phyloP scores from a whole-genome alignment of 139 green algal species.

The Pleodorina starrii region DNA sequence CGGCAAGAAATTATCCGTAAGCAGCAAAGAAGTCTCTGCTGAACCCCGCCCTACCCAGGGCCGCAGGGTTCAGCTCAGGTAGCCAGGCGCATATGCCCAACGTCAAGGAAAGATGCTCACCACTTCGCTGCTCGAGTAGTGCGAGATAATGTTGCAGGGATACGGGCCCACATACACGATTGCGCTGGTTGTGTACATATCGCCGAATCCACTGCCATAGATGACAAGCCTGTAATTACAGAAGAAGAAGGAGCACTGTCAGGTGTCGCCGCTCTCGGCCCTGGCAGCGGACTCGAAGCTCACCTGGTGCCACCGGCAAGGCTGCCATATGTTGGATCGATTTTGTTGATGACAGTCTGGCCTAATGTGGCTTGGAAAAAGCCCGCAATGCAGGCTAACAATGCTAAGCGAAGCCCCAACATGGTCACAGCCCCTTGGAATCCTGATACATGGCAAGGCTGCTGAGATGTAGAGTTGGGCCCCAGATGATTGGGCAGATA shows the following conservation, averaged over 20 bases:
- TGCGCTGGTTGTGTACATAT: conserved; percentile 4
- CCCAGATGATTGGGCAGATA: no score
- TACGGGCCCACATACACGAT: conserved; percentile 41
- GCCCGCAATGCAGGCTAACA: not conserved
- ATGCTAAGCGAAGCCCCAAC: conserved; percentile 6
- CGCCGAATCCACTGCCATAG: conserved; percentile 39
- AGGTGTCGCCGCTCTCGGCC: not conserved
- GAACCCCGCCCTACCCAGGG: no score
- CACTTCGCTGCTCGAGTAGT: conserved; percentile 43
- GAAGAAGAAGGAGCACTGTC: not conserved
- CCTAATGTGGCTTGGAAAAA: not conserved
- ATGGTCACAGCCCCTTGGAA: not conserved
- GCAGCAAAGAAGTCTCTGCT: not conserved
- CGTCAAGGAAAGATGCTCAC: no score
- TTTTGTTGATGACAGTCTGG: not conserved
- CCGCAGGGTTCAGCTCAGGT: no score
- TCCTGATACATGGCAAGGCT: not conserved
- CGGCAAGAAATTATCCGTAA: no score
- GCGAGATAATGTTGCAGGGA: conserved; percentile 47
- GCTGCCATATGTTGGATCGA: not conserved
- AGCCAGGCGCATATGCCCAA: no score
- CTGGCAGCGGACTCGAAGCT: not conserved
- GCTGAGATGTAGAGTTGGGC: no score
- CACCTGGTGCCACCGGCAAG: conserved; percentile 8
- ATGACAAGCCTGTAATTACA: conserved; percentile 34